Evolutionary conservation across 2,329 filamentous ascomycete genomes (phyloP), one percentile per base, ranked within the genome.

Genomic region (Aspergillus sp.): DNA sequence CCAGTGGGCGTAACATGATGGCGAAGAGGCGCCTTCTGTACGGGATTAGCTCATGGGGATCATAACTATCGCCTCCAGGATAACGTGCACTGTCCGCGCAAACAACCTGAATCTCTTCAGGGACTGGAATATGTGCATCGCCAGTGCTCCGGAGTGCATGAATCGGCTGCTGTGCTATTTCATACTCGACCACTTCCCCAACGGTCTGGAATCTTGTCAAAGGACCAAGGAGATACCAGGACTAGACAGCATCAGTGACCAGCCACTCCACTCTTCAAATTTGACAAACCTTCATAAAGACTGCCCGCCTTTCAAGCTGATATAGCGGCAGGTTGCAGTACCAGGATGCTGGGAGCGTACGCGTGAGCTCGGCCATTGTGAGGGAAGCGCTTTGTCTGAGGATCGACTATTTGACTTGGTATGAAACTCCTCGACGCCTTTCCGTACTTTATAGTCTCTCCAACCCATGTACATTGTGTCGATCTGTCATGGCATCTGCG

Each of bases 171-270:
- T 81, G 79, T 1, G 81, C 80, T 56, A 83, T 74, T 58, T 84
- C 81, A 65, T 83, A 84, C 6, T 72, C 67, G 25, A 82, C 73
- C 35, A 72, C 70, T 52, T 78, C 72, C 0, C 73, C 72, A 12
- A 75, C 66, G 3, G 66, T 64, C 49, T 75, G 68, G 61, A 84
- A 84, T 48, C 77, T 71, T 14, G 80, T 82, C n/a, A 82, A 73
- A 0, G 81, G 81, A 1, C 81, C 81, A 1, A 83, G 72, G 25
- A 83, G 71, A 67, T 82, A 82, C 81, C 81, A 83, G 37, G 79
- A 76, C 79, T 82, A 31, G 9, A 39, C 7, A 6, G 17, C 21
- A 3, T 55, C 44, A 41, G 17, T 48, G 2, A 33, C 6, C 3
- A 19, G 12, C 27, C n/a, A 12, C 7, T 17, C 1, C 3, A 23